Evolutionary conservation across 1,139 yeast genomes (phyloP).

Genomic region (Saccharomyces hybrid): DNA sequence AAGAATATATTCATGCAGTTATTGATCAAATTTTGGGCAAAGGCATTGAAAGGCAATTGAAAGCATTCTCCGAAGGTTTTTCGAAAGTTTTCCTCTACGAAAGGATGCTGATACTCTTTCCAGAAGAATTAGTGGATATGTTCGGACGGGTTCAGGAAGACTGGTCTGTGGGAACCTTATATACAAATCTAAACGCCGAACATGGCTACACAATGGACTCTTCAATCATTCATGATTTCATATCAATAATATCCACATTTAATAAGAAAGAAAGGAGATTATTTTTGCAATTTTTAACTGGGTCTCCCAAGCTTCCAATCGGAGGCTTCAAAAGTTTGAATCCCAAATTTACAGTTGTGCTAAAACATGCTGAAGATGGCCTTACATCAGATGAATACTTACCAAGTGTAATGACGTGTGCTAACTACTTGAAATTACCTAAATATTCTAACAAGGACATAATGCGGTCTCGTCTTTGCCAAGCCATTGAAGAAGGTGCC

Average conservation of each 20-base stretch:
- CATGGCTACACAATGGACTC: conserved; percentile 84
- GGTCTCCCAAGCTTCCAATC: conserved; percentile 85
- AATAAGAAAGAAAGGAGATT: conserved; percentile 49
- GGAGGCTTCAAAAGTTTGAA: conserved; percentile 84
- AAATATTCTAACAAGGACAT: conserved; percentile 59
- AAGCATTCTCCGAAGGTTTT: conserved; percentile 73
- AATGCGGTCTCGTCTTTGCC: conserved; percentile 49
- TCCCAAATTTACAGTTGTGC: conserved; percentile 83
- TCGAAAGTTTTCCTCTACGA: conserved; percentile 75
- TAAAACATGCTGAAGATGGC: conserved; percentile 66
- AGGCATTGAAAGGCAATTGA: conserved; percentile 61
- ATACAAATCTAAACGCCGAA: conserved; percentile 65
- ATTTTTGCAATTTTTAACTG: conserved; percentile 84
- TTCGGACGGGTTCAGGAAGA: conserved; percentile 79
- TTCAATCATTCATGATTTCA: conserved; percentile 48
- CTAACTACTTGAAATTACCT: conserved; percentile 85
- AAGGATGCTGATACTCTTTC: conserved; percentile 62
- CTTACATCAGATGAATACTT: conserved; percentile 69
- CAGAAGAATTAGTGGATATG: conserved; percentile 61
- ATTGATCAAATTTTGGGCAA: conserved; percentile 53
- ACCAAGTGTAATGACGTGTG: conserved; percentile 98
- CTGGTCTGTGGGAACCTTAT: conserved; percentile 65
- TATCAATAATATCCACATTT: conserved; percentile 54
- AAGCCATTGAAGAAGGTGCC: conserved; percentile 82
- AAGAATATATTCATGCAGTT: conserved; percentile 49